phyloP scores from a whole-genome alignment of 768 basidiomycete species.

The Macrolepiota albuminosa region DNA sequence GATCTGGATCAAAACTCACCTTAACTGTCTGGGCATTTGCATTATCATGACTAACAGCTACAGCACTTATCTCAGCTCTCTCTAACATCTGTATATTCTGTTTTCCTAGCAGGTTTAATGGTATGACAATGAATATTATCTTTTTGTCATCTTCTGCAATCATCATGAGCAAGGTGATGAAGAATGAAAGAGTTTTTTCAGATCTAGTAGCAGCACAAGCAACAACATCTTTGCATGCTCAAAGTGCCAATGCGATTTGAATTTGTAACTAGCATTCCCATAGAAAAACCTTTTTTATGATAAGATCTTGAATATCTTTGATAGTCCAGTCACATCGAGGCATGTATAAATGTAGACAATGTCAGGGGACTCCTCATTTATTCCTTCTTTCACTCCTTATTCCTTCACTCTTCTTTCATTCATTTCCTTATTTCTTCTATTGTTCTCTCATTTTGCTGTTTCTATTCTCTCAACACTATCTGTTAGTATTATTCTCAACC shows the following conservation, averaged over 20 bases:
- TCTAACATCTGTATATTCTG: constrained; percentile 19
- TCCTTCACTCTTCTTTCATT: too few relatives aligned
- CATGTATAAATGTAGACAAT: neutral
- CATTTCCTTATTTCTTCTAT: too few relatives aligned
- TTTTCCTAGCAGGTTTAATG: constrained; percentile 26
- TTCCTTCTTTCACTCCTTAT: too few relatives aligned
- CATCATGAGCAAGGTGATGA: constrained; percentile 16
- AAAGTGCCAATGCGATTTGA: constrained; percentile 1
- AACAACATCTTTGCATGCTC: constrained; percentile 4
- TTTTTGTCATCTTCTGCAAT: constrained; percentile 7
- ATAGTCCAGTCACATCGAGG: neutral
- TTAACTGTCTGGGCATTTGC: neutral
- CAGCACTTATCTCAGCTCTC: constrained; percentile 12
- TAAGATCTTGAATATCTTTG: constrained; percentile 1
- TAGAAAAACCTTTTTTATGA: constrained; percentile 15
- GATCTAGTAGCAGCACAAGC: constrained; percentile 3
- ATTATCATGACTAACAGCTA: constrained; percentile 16
- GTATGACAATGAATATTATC: constrained; percentile 22
- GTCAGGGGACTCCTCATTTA: too few relatives aligned
- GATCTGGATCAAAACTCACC: too few relatives aligned
- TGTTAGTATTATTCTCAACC: too few relatives aligned
- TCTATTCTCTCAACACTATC: too few relatives aligned
- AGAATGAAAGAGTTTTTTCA: constrained; percentile 12
- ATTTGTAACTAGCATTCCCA: constrained; percentile 10
- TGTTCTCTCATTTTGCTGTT: too few relatives aligned